A percentile compares a stretch with the other conserved stretches of the same genome.
These are phyloP conservation scores for Xylaria multiplex DNA, from an alignment of 2,329 filamentous ascomycete genomes.

Conservation along the genomic window DNA sequence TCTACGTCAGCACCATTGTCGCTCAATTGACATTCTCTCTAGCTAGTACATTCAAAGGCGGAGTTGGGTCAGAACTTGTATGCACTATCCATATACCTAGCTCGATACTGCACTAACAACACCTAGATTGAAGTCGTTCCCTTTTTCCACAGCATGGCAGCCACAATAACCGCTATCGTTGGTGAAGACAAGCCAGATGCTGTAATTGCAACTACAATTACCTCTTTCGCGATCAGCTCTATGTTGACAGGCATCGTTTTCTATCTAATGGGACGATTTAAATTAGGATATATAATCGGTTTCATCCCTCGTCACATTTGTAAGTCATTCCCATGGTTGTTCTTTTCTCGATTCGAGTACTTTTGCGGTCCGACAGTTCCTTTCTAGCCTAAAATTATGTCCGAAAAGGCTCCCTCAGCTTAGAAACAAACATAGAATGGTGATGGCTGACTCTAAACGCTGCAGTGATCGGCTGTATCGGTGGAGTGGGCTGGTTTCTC, in stretches of 20 bases:
- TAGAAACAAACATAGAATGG: not conserved
- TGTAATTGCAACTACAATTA: conserved; percentile 92
- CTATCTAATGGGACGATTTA: conserved; percentile 87
- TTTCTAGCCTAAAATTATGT: not conserved
- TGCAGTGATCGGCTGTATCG: conserved; percentile 88
- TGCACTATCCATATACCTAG: conserved; percentile 43
- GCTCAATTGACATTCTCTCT: conserved; percentile 90
- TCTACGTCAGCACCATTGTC: conserved; percentile 97
- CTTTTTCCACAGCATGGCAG: conserved; percentile 98
- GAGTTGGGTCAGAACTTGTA: conserved; percentile 92
- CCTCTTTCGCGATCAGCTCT: conserved; percentile 89
- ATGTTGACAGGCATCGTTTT: conserved; percentile 92
- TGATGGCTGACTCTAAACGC: not conserved
- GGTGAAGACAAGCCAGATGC: conserved; percentile 84
- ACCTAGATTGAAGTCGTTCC: conserved; percentile 91
- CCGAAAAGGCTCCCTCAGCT: not conserved
- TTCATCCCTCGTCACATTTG: conserved; percentile 95
- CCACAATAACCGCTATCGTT: conserved; percentile 81
- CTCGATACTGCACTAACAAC: conserved; percentile 33
- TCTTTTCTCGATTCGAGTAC: not conserved
- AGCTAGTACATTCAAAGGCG: conserved; percentile 88
- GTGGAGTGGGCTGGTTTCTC: conserved; percentile 95
- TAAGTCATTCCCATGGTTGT: not conserved
- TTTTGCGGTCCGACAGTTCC: not conserved
- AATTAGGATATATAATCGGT: conserved; percentile 89